Percentiles rank a stretch among this genome's conserved stretches.
Evolutionary conservation across 2,329 filamentous ascomycete species (phyloP).

Genomic region (Rosellinia necatrix): DNA sequence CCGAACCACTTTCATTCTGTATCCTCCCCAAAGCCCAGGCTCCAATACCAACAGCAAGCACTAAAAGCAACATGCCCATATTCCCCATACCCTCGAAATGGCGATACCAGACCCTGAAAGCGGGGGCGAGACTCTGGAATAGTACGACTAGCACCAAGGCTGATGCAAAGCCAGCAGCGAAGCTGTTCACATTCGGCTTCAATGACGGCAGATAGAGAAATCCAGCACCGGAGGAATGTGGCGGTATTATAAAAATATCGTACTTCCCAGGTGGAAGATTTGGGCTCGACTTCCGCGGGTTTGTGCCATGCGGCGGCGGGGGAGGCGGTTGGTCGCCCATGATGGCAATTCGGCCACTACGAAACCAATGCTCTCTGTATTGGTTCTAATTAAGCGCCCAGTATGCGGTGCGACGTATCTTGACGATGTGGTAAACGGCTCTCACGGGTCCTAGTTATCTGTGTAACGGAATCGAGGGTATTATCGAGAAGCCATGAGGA

Average conservation of each 20-base stretch:
- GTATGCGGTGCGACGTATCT: slow-evolving; percentile 20
- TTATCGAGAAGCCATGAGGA: slow-evolving; percentile 44
- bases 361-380: slow-evolving; percentile 14
- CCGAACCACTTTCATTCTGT: slow-evolving; percentile 53
- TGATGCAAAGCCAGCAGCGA: slow-evolving; percentile 81
- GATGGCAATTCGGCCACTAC: slow-evolving; percentile 67
- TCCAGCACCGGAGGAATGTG: slow-evolving; percentile 84
- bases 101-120: slow-evolving; percentile 73
- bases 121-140: slow-evolving; percentile 74
- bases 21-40: slow-evolving; percentile 78
- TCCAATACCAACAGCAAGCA: slow-evolving; percentile 73
- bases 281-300: slow-evolving; percentile 67
- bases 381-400: slow-evolving; percentile 36
- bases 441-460: neutral
- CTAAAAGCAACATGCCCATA: slow-evolving; percentile 72
- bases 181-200: slow-evolving; percentile 85
- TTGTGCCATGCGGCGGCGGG: slow-evolving; percentile 83
- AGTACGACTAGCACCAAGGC: slow-evolving; percentile 74
- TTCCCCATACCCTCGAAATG: slow-evolving; percentile 73
- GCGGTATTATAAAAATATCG: slow-evolving; percentile 96
- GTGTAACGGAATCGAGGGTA: slow-evolving; percentile 37
- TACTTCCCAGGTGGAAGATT: slow-evolving; percentile 84
- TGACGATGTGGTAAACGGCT: neutral
- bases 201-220: slow-evolving; percentile 95
- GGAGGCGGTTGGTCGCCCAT: slow-evolving; percentile 63